These are phyloP conservation scores for Ustilago crameri DNA, from an alignment of 1,284 basidiomycete genomes.

Conservation along the genomic window DNA sequence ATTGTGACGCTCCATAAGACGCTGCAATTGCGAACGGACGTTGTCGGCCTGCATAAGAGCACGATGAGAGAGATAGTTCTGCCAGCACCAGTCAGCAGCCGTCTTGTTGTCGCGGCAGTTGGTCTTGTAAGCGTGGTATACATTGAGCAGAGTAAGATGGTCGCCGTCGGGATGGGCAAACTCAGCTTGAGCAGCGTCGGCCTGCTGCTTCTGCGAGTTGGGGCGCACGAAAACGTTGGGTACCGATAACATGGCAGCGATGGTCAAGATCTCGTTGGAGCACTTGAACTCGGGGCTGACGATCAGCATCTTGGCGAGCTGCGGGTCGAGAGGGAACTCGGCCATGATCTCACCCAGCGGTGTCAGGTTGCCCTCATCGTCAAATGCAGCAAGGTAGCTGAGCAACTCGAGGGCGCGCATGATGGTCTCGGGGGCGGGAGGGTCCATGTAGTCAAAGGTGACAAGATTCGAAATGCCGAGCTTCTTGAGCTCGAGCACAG, in stretches of 20 bases:
- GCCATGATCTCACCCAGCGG: slow-evolving; percentile 91
- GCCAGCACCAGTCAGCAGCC: slow-evolving; percentile 82
- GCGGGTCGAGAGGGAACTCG: slow-evolving; percentile 96
- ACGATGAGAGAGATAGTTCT: slow-evolving; percentile 86
- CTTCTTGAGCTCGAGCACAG: slow-evolving; percentile 92
- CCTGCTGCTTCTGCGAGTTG: slow-evolving; percentile 79
- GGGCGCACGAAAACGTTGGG: slow-evolving; percentile 95
- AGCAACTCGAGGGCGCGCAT: slow-evolving; percentile 97
- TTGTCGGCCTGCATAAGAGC: slow-evolving; percentile 92
- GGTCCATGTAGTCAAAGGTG: slow-evolving; percentile 81
- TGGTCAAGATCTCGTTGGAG: slow-evolving; percentile 93
- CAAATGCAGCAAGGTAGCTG: slow-evolving; percentile 89
- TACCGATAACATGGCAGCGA: slow-evolving; percentile 92
- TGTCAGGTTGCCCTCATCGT: slow-evolving; percentile 93
- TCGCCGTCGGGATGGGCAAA: slow-evolving; percentile 94
- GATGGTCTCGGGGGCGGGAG: slow-evolving; percentile 87
- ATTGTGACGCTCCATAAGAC: slow-evolving; percentile 84
- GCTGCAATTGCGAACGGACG: slow-evolving; percentile 88
- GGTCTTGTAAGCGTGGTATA: slow-evolving; percentile 90
- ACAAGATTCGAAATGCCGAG: slow-evolving; percentile 77
- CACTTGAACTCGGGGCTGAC: slow-evolving; percentile 94
- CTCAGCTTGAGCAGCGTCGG: slow-evolving; percentile 88
- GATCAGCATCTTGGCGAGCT: slow-evolving; percentile 91
- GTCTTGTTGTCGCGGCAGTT: slow-evolving; percentile 69
- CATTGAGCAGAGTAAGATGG: slow-evolving; percentile 92